Evolutionary conservation across 352 stramenopile species (phyloP).

Genomic region (Globisporangium takayamanum): DNA sequence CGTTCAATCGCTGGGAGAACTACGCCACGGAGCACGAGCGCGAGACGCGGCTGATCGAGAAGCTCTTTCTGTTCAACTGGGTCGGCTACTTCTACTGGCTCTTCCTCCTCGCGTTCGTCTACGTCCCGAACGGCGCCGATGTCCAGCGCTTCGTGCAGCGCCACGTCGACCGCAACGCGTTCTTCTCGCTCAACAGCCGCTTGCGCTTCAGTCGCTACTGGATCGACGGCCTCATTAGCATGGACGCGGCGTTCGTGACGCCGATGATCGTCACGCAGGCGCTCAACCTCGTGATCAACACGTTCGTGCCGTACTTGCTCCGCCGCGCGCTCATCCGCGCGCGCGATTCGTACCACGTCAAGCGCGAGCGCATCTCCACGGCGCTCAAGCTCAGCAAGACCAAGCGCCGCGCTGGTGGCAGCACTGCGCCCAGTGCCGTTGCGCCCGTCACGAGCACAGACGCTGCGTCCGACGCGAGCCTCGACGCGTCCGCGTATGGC

Average conservation of each 20-base stretch:
- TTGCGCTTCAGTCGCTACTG: slow-evolving; percentile 55
- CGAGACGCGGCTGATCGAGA: slow-evolving; percentile 43
- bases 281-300: slow-evolving; percentile 63
- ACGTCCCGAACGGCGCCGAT: slow-evolving; percentile 45
- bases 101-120: slow-evolving; percentile 52
- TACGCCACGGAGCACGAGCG: slow-evolving; percentile 50
- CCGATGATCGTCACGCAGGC: slow-evolving; percentile 67
- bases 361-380: slow-evolving; percentile 33
- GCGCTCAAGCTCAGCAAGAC: slow-evolving; percentile 20
- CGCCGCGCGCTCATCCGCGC: slow-evolving; percentile 38
- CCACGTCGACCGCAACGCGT: slow-evolving; percentile 27
- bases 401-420: not conserved
- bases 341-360: slow-evolving; percentile 48
- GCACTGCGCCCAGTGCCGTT: not conserved
- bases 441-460: not conserved
- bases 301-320: slow-evolving; percentile 50
- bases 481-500: slow-evolving; percentile 11
- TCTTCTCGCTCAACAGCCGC: slow-evolving; percentile 32
- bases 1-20: slow-evolving; percentile 63
- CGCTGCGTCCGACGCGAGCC: slow-evolving; percentile 4
- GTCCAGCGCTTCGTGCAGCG: slow-evolving; percentile 40
- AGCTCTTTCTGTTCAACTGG: slow-evolving; percentile 71
- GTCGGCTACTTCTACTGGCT: slow-evolving; percentile 76
- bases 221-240: slow-evolving; percentile 47
- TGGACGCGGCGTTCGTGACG: slow-evolving; percentile 62